Base-by-base conservation (phyloP, 306 rosid species). In the Glycine tomentella region DNA sequence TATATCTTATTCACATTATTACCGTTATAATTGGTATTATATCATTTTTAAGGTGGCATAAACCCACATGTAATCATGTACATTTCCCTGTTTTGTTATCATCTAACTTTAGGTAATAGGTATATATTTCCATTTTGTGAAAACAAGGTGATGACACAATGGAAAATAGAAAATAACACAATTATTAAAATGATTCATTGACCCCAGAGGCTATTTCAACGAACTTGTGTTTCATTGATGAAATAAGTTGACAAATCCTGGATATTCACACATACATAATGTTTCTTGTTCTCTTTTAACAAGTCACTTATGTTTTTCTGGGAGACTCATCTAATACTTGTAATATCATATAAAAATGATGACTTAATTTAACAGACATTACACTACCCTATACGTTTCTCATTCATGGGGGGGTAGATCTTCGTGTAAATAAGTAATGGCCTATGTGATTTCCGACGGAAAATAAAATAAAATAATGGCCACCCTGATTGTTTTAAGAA, bases 51-150 rank as follows among this genome's bases (percentile, higher is more conserved):
- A 58, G 77, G 57, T 70, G 66, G 45, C 77, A 75, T 53, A 52
- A 73, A 73, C 55, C 74, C 36, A 73, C 53, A 59, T 59, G 78
- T 81, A 81, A 74, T 81, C 80, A 81, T 81, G 36, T 71, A 73
- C 74, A 33, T 53, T 42, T 48, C 74, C 74, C n/a, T 50, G 49
- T 50, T 52, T 51, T 64, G 66, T 11, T 63, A 81, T 72, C 74
- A 74, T 74, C 51, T 73, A 40, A 38, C 83, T 70, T 58, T 57
- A 63, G 51, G 48, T 62, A 51, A 20, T 38, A 3, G 4, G 40
- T 36, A 36, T 36, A 25, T 25, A 34, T 2, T 61, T 40, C 57
- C 79, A 62, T 73, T 44, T 81, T 55, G 62, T 31, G 75, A 81
- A 81, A 81, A 74, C 69, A 65, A 74, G 69, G 69, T 55, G 69